Evolutionary conservation across 2,329 filamentous ascomycete species (phyloP), one percentile per base, ranked within the genome.

Genomic region (Chlorencoelia australis): DNA sequence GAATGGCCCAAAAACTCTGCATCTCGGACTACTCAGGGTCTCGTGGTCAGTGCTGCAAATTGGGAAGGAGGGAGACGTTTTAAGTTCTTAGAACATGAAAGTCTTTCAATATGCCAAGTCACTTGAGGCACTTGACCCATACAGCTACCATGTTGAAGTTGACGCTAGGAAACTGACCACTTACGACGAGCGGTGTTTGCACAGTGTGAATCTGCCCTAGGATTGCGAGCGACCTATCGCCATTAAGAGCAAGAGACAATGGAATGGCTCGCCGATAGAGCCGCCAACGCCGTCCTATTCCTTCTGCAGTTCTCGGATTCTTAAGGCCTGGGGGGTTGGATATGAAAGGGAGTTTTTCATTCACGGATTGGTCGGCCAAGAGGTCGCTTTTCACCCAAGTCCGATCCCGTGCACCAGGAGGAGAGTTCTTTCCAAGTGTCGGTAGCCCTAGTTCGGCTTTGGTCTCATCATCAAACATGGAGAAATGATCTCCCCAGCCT

Each of bases 181-280:
- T n/a, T n/a, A n/a, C n/a, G 7, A 55, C 40, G 10, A 25, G 13
- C 10, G 22, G 22, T 4, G 22, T 25, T 30, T 52, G 49, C 5
- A 51, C 46, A 5, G 21, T 39, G 11, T 58, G 53, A 11, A 58
- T 53, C 22, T 51, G 41, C 4, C 58, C 59, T 2, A 51, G 53
- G 36, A 61, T 53, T 27, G 49, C 31, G 11, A 62, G 46, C 0
- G 52, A 55, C 2, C 57, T 49, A 36, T 62, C 56, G 5, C 51
- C 52, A 19, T 46, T 27, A 0, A 49, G 49, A 2, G 54, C 53
- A 7, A 57, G 24, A 1, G 27, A 16, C 3, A 49, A 49, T 4
- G 48, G 37, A 4, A 58, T 37, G 3, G 57, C 35, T 7, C 50
- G 41, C 2, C 54, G 43, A 32, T 87, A 87, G 11, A 43, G 31